Evolutionary conservation across 176 grass and related monocot species (phyloP).

Genomic region (Miscanthus lutarioriparius): DNA sequence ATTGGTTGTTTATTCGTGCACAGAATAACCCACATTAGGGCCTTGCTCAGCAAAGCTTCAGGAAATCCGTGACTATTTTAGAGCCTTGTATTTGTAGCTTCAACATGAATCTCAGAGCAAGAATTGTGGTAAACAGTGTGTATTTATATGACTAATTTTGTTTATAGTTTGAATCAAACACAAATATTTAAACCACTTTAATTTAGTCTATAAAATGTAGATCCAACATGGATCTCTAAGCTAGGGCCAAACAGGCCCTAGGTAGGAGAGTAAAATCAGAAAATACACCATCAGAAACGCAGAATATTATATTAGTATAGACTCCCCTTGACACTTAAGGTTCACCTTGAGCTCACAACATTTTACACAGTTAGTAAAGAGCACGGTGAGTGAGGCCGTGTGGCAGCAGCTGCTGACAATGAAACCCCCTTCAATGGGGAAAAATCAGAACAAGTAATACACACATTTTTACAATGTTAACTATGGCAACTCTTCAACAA

Average conservation of each 20-base stretch:
- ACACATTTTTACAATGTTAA: constrained; percentile 73
- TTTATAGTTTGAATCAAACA: background rate
- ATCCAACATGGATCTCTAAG: background rate
- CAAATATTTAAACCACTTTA: background rate
- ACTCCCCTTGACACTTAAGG: constrained; percentile 20
- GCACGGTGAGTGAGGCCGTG: background rate
- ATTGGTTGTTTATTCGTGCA: background rate
- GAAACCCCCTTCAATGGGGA: constrained; percentile 41
- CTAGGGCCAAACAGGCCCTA: background rate
- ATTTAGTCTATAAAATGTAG: background rate
- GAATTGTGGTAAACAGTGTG: no score
- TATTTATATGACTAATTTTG: background rate
- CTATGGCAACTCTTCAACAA: constrained; percentile 37
- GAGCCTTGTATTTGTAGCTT: no score
- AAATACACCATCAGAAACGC: background rate
- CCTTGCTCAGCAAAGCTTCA: background rate
- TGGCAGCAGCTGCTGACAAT: background rate
- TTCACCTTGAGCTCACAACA: constrained; percentile 32
- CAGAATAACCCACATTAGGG: background rate
- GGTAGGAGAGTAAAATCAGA: background rate
- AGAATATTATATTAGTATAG: constrained; percentile 6
- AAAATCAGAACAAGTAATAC: constrained; percentile 42
- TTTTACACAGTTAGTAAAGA: constrained; percentile 40
- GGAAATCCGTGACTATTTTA: background rate
- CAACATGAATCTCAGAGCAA: no score